phyloP scores from a whole-genome alignment of 75 land plant species.

The Selaginella moellendorffii region DNA sequence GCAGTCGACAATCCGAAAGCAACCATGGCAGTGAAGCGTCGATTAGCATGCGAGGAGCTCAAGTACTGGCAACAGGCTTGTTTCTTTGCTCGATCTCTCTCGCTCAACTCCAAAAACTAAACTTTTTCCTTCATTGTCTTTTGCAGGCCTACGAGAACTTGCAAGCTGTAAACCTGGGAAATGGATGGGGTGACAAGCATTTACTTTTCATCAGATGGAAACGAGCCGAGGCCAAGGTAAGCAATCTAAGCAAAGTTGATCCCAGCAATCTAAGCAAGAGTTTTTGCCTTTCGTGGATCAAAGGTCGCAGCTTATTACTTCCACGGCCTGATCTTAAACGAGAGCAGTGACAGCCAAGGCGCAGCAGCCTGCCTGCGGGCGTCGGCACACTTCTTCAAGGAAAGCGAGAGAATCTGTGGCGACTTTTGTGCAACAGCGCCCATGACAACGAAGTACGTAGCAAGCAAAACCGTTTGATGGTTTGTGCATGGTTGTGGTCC shows the following conservation, averaged over 20 bases:
- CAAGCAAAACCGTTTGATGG: background rate
- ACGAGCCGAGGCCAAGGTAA: constrained; percentile 79
- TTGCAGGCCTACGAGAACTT: constrained; percentile 46
- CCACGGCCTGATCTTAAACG: constrained; percentile 85
- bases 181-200: constrained; percentile 82
- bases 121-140: background rate
- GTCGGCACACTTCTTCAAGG: constrained; percentile 63
- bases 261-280: background rate
- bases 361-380: constrained; percentile 74
- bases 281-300: background rate
- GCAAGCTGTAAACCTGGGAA: constrained; percentile 25
- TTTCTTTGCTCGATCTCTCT: no score
- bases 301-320: constrained; percentile 95
- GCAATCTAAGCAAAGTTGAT: background rate
- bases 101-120: background rate
- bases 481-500: background rate
- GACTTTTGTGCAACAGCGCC: constrained; percentile 48
- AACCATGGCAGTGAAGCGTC: constrained; percentile 79
- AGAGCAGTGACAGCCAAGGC: constrained; percentile 41
- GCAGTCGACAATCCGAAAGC: constrained; percentile 91
- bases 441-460: constrained; percentile 54
- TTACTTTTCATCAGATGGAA: constrained; percentile 75
- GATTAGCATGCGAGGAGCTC: constrained; percentile 92
- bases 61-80: constrained; percentile 84
- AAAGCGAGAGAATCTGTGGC: constrained; percentile 51